Evolutionary conservation across 192 early-diverging fungal genomes (phyloP).

Genomic region (Coemansia sp.): DNA sequence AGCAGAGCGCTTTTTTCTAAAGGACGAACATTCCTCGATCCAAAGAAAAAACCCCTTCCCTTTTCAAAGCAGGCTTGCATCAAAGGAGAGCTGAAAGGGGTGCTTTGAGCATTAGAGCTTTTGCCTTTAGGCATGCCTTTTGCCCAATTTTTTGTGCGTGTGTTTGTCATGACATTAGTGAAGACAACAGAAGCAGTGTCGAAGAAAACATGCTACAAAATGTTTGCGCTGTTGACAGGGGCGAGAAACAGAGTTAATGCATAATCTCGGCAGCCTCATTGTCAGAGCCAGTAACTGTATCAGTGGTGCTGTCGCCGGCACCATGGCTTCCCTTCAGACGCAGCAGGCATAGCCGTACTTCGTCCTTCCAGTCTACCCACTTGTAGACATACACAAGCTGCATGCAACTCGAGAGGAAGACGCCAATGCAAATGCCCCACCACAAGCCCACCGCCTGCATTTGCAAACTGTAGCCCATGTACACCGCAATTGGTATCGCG

Average conservation of each 20-base stretch:
- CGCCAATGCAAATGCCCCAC: conserved; percentile 45
- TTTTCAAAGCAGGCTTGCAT: no score
- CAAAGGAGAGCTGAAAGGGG: no score
- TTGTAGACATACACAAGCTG: conserved; percentile 33
- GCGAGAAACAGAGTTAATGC: not conserved
- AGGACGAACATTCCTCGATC: no score
- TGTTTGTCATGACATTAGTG: no score
- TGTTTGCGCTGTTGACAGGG: not conserved
- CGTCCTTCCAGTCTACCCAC: conserved; percentile 34
- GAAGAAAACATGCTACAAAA: not conserved
- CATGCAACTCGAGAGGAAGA: conserved; percentile 32
- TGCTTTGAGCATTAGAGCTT: no score
- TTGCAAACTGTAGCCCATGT: conserved; percentile 52
- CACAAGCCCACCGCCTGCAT: conserved; percentile 50
- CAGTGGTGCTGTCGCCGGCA: not conserved
- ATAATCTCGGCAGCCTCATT: not conserved
- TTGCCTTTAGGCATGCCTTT: no score
- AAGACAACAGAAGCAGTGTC: no score
- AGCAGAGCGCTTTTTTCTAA: no score
- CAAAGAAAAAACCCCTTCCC: no score
- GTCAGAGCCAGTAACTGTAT: not conserved
- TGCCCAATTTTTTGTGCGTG: no score
- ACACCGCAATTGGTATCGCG: conserved; percentile 60
- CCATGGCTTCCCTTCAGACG: conserved; percentile 1
- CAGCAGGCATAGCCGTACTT: conserved; percentile 38